Base-by-base conservation (phyloP, 352 stramenopile species). In the Pythium volutum region DNA sequence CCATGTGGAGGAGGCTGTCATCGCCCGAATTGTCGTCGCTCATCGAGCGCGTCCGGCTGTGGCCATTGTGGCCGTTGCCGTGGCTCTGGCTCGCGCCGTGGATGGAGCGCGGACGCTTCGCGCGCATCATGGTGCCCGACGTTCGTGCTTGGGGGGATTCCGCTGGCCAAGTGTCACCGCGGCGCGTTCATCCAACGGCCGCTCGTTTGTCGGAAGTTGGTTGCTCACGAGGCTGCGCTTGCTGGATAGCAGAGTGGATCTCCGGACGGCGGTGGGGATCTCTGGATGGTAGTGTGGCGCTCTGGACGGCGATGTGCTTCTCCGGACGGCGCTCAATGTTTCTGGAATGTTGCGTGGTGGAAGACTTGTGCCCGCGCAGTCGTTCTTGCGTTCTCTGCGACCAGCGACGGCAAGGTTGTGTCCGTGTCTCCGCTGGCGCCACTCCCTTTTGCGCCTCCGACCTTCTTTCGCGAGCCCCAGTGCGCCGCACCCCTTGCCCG, bases 1-100 rank as follows among this genome's bases (percentile, higher is more conserved):
- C 71, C 70, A 84, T 62, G 41, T 64, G 53, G 46, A 69, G 38
- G n/a, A 38, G 57, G 20, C 66, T 46, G 58, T 73, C 62, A 49
- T 71, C 59, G 43, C 66, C 62, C 16, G 57, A 26, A 55, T 67
- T 56, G 50, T 70, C 58, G 1, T 73, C 62, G 51, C 62, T 73
- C 66, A 73, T 69, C 29, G 55, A 57, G 46, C 67, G 58, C 36
- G 47, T 61, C 43, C 60, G 60, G 14, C 29, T 41, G 47, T 54
- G 41, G 55, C 33, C 46, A 31, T 31, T 43, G 29, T 47, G 36
- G 46, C 36, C 38, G 48, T 63, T 38, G 55, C 45, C 46, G 34
- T 59, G 53, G 38, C 23, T 49, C 23, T 59, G 38, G 53, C 26
- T 51, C 33, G 25, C 34, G 15, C 47, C 33, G 55, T 59, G 58